Evolutionary conservation across 202 grass and related monocot species (phyloP).

Genomic region (Bolboschoenoplectus hybrid): DNA sequence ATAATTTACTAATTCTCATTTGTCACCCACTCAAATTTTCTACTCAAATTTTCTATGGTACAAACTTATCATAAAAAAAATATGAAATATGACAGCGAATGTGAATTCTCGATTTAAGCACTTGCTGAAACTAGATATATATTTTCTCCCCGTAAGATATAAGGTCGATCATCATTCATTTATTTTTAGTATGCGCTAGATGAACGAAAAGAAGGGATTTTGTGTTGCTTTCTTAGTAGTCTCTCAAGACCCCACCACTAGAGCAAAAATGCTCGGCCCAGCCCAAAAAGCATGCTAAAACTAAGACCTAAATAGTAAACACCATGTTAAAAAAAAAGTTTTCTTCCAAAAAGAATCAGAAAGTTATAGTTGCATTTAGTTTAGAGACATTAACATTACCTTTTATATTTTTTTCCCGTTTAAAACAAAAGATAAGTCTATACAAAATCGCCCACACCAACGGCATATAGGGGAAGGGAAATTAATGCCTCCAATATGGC

Average conservation of each 20-base stretch:
- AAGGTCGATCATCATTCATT: too few relatives aligned
- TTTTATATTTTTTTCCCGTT: not conserved
- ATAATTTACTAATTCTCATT: too few relatives aligned
- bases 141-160: too few relatives aligned
- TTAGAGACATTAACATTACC: not conserved
- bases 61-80: too few relatives aligned
- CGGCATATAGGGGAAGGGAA: not conserved
- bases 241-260: not conserved
- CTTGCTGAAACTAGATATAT: too few relatives aligned
- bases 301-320: not conserved
- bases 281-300: not conserved
- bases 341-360: not conserved
- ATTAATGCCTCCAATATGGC: not conserved
- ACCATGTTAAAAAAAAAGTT: not conserved
- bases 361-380: not conserved
- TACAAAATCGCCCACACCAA: conserved; percentile 16
- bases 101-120: too few relatives aligned
- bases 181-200: too few relatives aligned
- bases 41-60: too few relatives aligned
- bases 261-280: not conserved
- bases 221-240: not conserved
- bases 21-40: too few relatives aligned
- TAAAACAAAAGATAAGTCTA: not conserved
- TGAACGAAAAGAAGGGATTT: not conserved
- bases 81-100: too few relatives aligned